Evolutionary conservation across 805 yeast genomes (phyloP), one percentile per base, ranked within the genome.

Genomic region (Barnettozyma populi): DNA sequence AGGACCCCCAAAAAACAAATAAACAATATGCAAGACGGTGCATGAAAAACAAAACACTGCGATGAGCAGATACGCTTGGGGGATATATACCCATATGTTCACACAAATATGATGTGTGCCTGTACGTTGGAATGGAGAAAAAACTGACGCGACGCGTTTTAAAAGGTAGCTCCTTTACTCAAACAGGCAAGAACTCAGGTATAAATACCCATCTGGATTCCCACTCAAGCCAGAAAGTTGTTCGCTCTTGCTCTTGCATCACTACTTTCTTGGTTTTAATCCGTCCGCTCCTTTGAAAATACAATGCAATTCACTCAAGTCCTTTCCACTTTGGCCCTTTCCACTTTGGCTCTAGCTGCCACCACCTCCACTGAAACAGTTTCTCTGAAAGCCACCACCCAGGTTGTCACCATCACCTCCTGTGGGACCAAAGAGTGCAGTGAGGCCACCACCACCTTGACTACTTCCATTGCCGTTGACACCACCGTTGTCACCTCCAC

Each of bases 361-460:
- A 41, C 52, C 44, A 60, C 63, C 34, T 57, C 63, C 31, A 48
- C 52, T 34, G n/a, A n/a, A 10, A 8, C n/a, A n/a, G 24, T 19
- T 41, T 48, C 25, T 52, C 49, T n/a, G 36, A 41, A 25, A 8
- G 25, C 10, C 55, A 51, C 7, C 14, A 61, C 65, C 40, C 49
- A 53, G 21, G 31, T 59, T 3, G 49, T 46, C 27, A 61, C 65
- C 47, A 61, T 61, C 53, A 61, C 65, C 29, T 60, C 61, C n/a
- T 61, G 65, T 54, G 55, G 56, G 25, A 37, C 51, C 19, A 27
- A 45, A 27, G 50, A 50, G 10, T 57, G 64, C 55, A 19, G 36
- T 16, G 44, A 37, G 31, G 23, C 29, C 24, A 29, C 35, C 38
- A 43, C 49, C 32, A 38, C 54, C 13, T 20, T 47, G 5, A 52